phyloP scores from a whole-genome alignment of 208 protist species.

The Trypanosoma rangeli region DNA sequence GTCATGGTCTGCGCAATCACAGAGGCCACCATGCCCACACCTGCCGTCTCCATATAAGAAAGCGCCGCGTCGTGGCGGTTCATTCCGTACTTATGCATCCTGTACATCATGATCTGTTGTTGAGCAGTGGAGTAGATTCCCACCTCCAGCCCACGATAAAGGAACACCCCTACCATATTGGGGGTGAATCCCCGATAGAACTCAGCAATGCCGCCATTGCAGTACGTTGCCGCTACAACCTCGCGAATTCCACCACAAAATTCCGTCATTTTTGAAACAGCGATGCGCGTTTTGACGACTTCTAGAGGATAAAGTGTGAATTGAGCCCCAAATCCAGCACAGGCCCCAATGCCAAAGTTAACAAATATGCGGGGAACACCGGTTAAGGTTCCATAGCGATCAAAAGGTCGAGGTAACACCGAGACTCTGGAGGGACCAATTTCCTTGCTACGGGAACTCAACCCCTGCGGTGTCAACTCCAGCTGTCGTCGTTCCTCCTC shows the following conservation, averaged over 20 bases:
- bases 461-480: background rate
- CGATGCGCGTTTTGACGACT: slow-evolving; percentile 90
- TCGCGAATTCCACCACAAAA: slow-evolving; percentile 67
- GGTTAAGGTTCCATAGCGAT: slow-evolving; percentile 38
- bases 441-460: background rate
- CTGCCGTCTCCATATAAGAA: slow-evolving; percentile 64
- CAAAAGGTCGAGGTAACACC: slow-evolving; percentile 64
- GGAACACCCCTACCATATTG: slow-evolving; percentile 87
- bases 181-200: slow-evolving; percentile 84
- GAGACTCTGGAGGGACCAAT: slow-evolving; percentile 18
- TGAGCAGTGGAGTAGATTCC: slow-evolving; percentile 86
- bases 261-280: slow-evolving; percentile 70
- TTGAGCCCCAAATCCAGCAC: slow-evolving; percentile 85
- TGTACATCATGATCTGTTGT: slow-evolving; percentile 85
- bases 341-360: slow-evolving; percentile 84
- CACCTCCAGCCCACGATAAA: slow-evolving; percentile 89
- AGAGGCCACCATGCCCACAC: slow-evolving; percentile 77
- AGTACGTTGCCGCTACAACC: slow-evolving; percentile 61
- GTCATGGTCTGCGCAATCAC: slow-evolving; percentile 85
- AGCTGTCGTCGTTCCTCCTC: slow-evolving; percentile 37
- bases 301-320: slow-evolving; percentile 88
- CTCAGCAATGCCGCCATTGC: slow-evolving; percentile 61
- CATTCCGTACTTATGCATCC: slow-evolving; percentile 60
- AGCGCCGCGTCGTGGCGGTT: slow-evolving; percentile 69
- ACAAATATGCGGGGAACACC: slow-evolving; percentile 67